Evolutionary conservation across 2,329 filamentous ascomycete species (phyloP).

Genomic region (Chaetomiaceae sp.): DNA sequence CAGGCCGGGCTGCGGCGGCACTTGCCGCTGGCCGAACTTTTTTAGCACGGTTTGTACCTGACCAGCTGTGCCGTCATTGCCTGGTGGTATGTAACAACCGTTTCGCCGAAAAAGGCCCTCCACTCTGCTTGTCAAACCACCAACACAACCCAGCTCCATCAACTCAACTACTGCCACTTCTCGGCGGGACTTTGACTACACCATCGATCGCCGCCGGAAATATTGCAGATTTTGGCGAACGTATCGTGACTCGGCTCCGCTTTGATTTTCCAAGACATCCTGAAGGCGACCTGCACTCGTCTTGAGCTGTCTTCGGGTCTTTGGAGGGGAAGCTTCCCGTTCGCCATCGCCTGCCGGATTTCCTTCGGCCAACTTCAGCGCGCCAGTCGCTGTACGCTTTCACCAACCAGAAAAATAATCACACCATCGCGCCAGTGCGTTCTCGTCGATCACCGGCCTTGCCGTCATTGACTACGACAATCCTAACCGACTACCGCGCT

Average conservation of each 20-base stretch:
- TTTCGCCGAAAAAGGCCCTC: conserved; percentile 22
- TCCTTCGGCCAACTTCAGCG: background rate
- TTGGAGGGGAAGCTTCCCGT: conserved; percentile 19
- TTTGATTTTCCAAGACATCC: conserved; percentile 16
- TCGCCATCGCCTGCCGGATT: conserved; percentile 11
- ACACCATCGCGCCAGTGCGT: background rate
- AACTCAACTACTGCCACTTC: conserved; percentile 8
- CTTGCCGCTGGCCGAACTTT: conserved; percentile 24
- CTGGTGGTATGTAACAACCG: conserved; percentile 16
- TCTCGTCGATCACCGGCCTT: background rate
- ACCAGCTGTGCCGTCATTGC: conserved; percentile 28
- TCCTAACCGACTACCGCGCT: background rate
- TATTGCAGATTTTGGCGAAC: conserved; percentile 1
- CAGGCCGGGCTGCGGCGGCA: conserved; percentile 17
- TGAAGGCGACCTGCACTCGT: conserved; percentile 30
- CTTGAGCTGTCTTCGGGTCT: conserved; percentile 21
- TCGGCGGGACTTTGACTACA: conserved; percentile 8
- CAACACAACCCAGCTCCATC: conserved; percentile 18
- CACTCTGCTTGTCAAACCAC: conserved; percentile 17
- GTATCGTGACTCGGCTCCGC: background rate
- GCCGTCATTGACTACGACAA: background rate
- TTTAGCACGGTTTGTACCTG: conserved; percentile 25
- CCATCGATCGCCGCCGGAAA: conserved; percentile 12
- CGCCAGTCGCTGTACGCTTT: conserved; percentile 3
- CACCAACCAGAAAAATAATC: background rate